Evolutionary conservation across 2,329 filamentous ascomycete species (phyloP), one percentile per base, ranked within the genome.

Genomic region (Fusarium sp.): DNA sequence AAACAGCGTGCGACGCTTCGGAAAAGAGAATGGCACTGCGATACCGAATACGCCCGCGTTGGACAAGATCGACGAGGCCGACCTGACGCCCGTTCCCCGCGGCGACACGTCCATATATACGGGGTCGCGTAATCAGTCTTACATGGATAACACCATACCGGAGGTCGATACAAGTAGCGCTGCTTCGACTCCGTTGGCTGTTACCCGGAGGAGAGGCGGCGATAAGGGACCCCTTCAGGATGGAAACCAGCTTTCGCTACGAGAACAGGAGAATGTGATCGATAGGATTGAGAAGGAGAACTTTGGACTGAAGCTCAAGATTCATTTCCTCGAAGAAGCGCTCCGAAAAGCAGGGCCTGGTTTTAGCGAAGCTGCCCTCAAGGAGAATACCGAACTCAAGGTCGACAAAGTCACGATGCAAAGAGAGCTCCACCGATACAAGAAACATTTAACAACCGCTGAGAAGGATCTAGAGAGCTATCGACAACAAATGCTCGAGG

Each of bases 281-380:
- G 93, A 97, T 81, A 92, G 92, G 76, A 95, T 99, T 73, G 94
- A 97, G 77, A 99, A 99, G 83, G 96, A 98, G 77, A 99, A 99
- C 77, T 99, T 98, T 77, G 93, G 93, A 26, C 85, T 99, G 55
- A 98, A 98, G 80, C 86, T 98, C 72, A 97, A 97, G 80, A 97
- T 98, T 54, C 94, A 98, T 79, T 99, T 97, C 78, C 86, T 99
- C 57, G 94, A 99, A 78, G 93, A 98, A 72, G 92, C 93, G 15
- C 82, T 99, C 50, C 88, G 91, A 54, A 97, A 97, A 78, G 89
- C 91, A 56, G 95, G 95, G 1, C 94, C 93, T 9, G 93, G 94
- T 57, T 96, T 94, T 82, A 97, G 94, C 74, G 92, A 97, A 78
- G 89, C 89, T 31, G 93, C 95, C 5, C 83, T 99, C 30, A 93